Base-by-base conservation (phyloP, 1,139 yeast species). In the Magnusiomyces suaveolens region DNA sequence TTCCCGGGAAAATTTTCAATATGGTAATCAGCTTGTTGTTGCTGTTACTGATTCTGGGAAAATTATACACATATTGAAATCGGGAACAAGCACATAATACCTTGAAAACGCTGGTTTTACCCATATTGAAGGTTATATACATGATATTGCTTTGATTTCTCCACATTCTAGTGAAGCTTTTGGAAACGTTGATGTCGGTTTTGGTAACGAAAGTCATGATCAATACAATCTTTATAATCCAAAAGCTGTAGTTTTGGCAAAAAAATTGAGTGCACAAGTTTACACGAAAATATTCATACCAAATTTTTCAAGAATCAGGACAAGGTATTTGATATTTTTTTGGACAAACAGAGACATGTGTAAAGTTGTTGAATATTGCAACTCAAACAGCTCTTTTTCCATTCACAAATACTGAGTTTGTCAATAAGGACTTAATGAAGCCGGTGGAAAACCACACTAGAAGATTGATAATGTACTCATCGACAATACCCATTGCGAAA, bases 61-160 rank as follows among this genome's bases (percentile, higher is more conserved):
- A 29, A 76, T 85, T 48, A 74, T 89, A 60, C 85, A 86, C 66
- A 82, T 83, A 62, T 52, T 55, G 48, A 56, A 66, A 39, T 55
- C 61, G 43, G 62, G 65, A 14, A 54, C 64, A 1, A 59, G 59
- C 25, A 69, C 72, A 3, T 81, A 81, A 60, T 79, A 84, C 62
- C 77, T 84, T 32, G 97, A 90, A 71, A 92, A 86, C 65, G 89
- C 95, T 8, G 88, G 88, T 58, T 82, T 84, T 63, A 69, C 86
- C 52, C 83, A 79, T 46, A 77, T 81, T 21, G 80, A 80, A 55
- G 81, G 82, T 1, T 72, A 74, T n/a, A 82, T 88, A 38, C 90
- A 84, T 63, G 87, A 85, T 55, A 82, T 89, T 59, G 79, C 82
- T 38, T 85, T 83, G 59, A 68, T 88, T 52, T 80, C 88, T 0